Evolutionary conservation across 257 asterid species (phyloP), one percentile per base, ranked within the genome.

Genomic region (Rubia yunnanensis): DNA sequence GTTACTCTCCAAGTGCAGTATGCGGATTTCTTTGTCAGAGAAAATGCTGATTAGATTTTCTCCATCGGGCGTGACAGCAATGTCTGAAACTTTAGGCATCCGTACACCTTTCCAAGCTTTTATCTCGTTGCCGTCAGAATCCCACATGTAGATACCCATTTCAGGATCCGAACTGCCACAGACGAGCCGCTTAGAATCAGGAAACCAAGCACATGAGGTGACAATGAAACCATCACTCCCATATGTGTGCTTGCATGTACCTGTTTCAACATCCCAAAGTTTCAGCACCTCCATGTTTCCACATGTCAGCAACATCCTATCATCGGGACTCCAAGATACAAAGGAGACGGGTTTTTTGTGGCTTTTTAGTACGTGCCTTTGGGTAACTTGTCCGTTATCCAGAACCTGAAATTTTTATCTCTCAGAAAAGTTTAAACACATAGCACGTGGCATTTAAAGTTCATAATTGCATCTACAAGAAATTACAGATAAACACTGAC

Each of bases 121-220:
- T 13, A 92, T 78, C 83, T 92, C 89, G 20, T 85, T 85, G 20
- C 96, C 98, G 30, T 87, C 90, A 64, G 84, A 74, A 78, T 89
- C 98, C 96, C 96, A 92, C 95, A 85, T 80, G 87, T 74, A 89
- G 65, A 92, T 92, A 68, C 98, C 98, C 70, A 85, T 92, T 67
- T 78, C 87, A 44, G 95, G 89, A 48, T 80, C 95, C 0, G 95
- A 87, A 82, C 96, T 88, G 80, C 98, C 98, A 69, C 95, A 92
- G 66, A 89, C 96, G 26, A 92, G 83, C 59, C 91, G 80, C 80
- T 76, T 84, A 59, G 98, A 92, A 81, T 92, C 95, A 14, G 96
- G 98, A 76, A 92, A 88, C 98, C 98, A 92, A 65, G 96, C 98
- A 72, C 98, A 92, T 32, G 95, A 92, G 76, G 92, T 84, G 74